Conservation (phyloP, 148 eudicot species). For the Camellia sinensis region DNA sequence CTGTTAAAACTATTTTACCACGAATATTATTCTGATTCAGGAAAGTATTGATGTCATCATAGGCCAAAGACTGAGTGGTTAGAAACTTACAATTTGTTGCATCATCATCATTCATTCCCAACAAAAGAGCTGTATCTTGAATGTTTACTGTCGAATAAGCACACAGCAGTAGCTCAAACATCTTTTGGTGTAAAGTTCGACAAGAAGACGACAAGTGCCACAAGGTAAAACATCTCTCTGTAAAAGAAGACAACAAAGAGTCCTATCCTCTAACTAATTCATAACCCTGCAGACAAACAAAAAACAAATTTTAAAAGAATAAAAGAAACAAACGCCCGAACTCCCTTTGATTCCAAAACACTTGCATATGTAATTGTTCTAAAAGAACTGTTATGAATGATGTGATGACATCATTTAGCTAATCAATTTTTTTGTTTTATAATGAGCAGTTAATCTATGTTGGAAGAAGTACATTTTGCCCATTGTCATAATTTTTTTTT, state of each 20-base stretch:
- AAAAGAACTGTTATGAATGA: too few relatives aligned
- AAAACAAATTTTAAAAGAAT: not conserved
- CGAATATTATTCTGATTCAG: not conserved
- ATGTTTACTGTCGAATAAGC: constrained; percentile 88
- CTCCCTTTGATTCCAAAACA: too few relatives aligned
- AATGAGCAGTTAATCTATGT: not conserved
- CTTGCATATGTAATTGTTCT: too few relatives aligned
- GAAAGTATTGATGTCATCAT: not conserved
- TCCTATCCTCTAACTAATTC: not conserved
- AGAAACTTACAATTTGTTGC: constrained; percentile 63
- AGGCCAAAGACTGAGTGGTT: not conserved
- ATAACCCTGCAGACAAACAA: not conserved
- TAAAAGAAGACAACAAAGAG: not conserved
- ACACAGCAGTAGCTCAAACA: constrained; percentile 74
- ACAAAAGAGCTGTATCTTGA: constrained; percentile 71
- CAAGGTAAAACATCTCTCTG: not conserved
- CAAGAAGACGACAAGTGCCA: constrained; percentile 16
- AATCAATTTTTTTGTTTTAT: not conserved
- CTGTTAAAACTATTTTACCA: too few relatives aligned
- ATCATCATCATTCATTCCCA: constrained; percentile 82
- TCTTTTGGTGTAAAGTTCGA: constrained; percentile 75
- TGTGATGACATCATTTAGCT: not conserved
- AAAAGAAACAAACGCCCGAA: not conserved
- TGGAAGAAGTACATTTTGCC: not conserved
- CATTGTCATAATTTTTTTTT: not conserved